These are phyloP conservation scores for Diplodia sapinea DNA, from an alignment of 2,329 filamentous ascomycete genomes.

Conservation along the genomic window DNA sequence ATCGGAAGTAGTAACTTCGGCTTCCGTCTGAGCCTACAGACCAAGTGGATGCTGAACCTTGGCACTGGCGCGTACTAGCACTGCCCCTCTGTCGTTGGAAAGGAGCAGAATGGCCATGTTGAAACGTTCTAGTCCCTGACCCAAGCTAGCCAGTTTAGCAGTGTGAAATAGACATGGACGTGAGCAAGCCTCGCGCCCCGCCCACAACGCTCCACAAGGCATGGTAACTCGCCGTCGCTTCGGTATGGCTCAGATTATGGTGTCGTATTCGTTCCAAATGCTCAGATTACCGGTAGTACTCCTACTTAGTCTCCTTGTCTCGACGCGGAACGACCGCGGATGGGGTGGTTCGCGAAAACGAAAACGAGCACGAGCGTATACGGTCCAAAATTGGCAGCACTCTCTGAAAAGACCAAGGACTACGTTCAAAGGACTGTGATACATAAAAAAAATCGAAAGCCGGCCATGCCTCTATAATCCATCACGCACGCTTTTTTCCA, in stretches of 20 bases:
- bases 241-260: background rate
- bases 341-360: background rate
- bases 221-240: background rate
- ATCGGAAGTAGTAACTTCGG: background rate
- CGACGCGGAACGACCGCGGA: background rate
- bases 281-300: background rate
- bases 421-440: background rate
- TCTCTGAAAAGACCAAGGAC: background rate
- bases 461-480: background rate
- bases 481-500: background rate
- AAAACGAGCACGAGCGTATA: conserved; percentile 22
- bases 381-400: background rate
- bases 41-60: too few relatives aligned
- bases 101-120: background rate
- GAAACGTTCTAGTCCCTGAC: background rate
- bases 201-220: background rate
- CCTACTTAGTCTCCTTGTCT: background rate
- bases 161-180: background rate
- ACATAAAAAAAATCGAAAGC: conserved; percentile 1
- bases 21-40: background rate
- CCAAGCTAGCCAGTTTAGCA: background rate
- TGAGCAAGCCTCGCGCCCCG: background rate
- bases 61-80: background rate
- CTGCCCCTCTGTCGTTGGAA: background rate
- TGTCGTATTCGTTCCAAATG: conserved; percentile 10